phyloP scores from a whole-genome alignment of 2,329 filamentous ascomycete species.

The Emergomyces pasteurianus region DNA sequence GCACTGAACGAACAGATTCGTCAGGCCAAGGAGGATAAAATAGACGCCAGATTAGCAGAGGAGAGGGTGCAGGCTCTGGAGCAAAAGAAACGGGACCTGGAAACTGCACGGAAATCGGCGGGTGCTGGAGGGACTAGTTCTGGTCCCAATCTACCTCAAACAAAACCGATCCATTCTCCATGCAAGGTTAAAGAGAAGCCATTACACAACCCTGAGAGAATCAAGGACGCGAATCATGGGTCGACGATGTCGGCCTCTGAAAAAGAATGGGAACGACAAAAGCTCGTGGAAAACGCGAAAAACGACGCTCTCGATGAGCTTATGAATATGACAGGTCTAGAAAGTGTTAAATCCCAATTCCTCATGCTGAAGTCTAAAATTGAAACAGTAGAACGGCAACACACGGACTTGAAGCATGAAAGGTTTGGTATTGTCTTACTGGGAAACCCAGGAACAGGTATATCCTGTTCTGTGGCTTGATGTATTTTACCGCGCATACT shows the following conservation, averaged over 20 bases:
- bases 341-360: conserved; percentile 54
- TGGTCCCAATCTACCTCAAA: not conserved
- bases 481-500: conserved; percentile 1
- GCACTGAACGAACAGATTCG: conserved; percentile 17
- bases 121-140: not conserved
- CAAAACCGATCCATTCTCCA: not conserved
- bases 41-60: not conserved
- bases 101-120: not conserved
- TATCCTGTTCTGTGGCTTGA: conserved; percentile 7
- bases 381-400: conserved; percentile 49
- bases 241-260: conserved; percentile 18
- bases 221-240: not conserved
- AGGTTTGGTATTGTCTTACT: conserved; percentile 52
- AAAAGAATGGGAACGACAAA: conserved; percentile 52
- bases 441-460: conserved; percentile 65
- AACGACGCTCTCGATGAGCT: conserved; percentile 49
- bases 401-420: conserved; percentile 42
- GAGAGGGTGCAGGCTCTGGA: not conserved
- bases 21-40: conserved; percentile 19
- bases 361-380: conserved; percentile 51
- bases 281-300: conserved; percentile 38
- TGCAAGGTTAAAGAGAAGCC: not conserved
- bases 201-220: not conserved
- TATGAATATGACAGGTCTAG: conserved; percentile 61
- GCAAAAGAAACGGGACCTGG: not conserved